Conservation (phyloP, 345 rosid species). For the Theobroma cacao region DNA sequence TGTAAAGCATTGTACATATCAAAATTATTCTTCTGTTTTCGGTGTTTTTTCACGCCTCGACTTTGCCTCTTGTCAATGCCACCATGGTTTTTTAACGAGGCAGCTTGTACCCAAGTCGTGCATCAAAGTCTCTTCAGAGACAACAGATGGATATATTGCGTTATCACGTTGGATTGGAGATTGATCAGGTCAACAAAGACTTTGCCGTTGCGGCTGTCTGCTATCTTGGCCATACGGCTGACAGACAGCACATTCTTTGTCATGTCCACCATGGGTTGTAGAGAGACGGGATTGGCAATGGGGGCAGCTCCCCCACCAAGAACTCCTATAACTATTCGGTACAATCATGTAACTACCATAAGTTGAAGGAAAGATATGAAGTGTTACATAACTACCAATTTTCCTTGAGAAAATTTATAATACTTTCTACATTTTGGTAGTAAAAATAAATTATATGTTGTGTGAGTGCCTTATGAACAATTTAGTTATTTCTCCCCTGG, state of each 20-base stretch:
- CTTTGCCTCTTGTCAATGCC: slow-evolving; percentile 8
- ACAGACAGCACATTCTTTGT: background rate
- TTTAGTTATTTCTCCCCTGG: background rate
- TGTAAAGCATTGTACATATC: slow-evolving; percentile 30
- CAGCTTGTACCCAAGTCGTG: background rate
- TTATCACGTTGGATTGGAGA: background rate
- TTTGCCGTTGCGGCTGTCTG: background rate
- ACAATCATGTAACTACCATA: too few species aligned
- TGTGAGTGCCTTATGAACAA: background rate
- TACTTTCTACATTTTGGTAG: too few species aligned
- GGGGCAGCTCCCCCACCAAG: too few species aligned
- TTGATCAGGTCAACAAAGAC: background rate
- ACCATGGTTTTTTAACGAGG: background rate
- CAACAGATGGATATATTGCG: background rate
- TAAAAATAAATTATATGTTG: too few species aligned
- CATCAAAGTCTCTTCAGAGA: background rate
- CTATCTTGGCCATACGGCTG: background rate
- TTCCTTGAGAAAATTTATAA: too few species aligned
- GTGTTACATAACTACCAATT: background rate
- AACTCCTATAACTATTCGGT: too few species aligned
- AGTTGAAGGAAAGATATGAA: background rate
- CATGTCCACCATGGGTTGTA: background rate
- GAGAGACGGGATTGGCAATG: background rate
- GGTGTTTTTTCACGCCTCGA: slow-evolving; percentile 19
- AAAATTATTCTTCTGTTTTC: background rate